Conservation (phyloP, 2,329 filamentous ascomycete species). For the Colletotrichum destructivum region DNA sequence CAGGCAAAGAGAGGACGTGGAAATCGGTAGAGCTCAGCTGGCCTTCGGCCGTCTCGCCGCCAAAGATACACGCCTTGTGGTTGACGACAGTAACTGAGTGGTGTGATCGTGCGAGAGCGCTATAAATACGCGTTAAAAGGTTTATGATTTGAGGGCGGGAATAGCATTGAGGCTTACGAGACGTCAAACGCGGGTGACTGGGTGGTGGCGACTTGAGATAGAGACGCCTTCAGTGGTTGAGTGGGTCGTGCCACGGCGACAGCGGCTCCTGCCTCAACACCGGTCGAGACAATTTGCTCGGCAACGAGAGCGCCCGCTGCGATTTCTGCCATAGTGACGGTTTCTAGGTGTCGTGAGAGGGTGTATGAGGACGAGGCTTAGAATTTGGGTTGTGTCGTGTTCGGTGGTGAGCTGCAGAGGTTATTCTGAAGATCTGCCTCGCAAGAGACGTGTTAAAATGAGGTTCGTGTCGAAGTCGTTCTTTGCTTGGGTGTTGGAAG, state of each 20-base stretch:
- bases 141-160: neutral
- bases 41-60: slow-evolving; percentile 58
- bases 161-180: slow-evolving; percentile 45
- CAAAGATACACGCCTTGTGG: slow-evolving; percentile 70
- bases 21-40: slow-evolving; percentile 65
- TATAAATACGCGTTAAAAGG: slow-evolving; percentile 25
- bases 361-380: neutral
- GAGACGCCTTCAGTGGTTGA: slow-evolving; percentile 64
- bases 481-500: neutral
- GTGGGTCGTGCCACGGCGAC: slow-evolving; percentile 66
- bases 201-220: slow-evolving; percentile 61
- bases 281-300: slow-evolving; percentile 58
- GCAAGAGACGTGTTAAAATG: neutral
- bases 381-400: too few relatives aligned
- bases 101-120: slow-evolving; percentile 61
- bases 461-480: neutral
- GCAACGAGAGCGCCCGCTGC: slow-evolving; percentile 56
- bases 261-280: slow-evolving; percentile 57
- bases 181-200: slow-evolving; percentile 46
- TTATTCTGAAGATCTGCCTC: neutral
- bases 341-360: neutral
- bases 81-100: slow-evolving; percentile 69
- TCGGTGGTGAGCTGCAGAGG: neutral
- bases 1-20: slow-evolving; percentile 66
- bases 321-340: slow-evolving; percentile 54